Conservation (phyloP, 2,329 filamentous ascomycete genomes). For the Aspergillus pseudoterreus region DNA sequence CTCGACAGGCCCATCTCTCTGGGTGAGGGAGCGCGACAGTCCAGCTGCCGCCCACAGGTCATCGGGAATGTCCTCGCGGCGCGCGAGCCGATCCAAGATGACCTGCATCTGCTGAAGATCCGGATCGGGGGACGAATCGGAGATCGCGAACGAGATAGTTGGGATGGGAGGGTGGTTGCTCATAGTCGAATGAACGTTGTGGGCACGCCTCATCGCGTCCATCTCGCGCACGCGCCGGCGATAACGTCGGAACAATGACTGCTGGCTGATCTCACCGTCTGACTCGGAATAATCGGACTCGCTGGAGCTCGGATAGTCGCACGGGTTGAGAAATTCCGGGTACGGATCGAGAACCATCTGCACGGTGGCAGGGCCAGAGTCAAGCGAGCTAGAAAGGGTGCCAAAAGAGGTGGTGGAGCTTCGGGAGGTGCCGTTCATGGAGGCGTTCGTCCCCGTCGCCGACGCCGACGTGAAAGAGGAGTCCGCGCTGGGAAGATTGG, state of each 20-base stretch:
- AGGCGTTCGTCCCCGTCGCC: constrained; percentile 25
- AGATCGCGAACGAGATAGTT: constrained; percentile 29
- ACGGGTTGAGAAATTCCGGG: constrained; percentile 33
- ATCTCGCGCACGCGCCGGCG: constrained; percentile 16
- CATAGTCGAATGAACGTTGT: constrained; percentile 28
- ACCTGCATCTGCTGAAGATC: constrained; percentile 64
- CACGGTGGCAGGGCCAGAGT: constrained; percentile 16
- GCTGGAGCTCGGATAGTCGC: constrained; percentile 33
- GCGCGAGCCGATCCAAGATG: constrained; percentile 67
- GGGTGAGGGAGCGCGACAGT: constrained; percentile 54
- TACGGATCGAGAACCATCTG: constrained; percentile 32
- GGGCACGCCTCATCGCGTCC: constrained; percentile 19
- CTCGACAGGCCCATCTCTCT: constrained; percentile 24
- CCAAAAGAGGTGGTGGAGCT: constrained; percentile 44
- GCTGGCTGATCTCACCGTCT: constrained; percentile 22
- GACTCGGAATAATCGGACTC: constrained; percentile 32
- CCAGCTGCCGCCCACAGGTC: constrained; percentile 76
- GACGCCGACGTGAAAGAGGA: constrained; percentile 72
- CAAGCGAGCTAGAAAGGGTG: constrained; percentile 28
- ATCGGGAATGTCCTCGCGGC: constrained; percentile 72
- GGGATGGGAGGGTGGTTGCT: constrained; percentile 33
- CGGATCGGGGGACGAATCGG: constrained; percentile 25
- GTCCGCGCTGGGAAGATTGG: constrained; percentile 71
- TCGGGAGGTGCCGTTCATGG: constrained; percentile 25
- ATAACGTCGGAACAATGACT: constrained; percentile 17